Evolutionary conservation across 2,329 filamentous ascomycete species (phyloP).

Genomic region (Aspergillus felis): DNA sequence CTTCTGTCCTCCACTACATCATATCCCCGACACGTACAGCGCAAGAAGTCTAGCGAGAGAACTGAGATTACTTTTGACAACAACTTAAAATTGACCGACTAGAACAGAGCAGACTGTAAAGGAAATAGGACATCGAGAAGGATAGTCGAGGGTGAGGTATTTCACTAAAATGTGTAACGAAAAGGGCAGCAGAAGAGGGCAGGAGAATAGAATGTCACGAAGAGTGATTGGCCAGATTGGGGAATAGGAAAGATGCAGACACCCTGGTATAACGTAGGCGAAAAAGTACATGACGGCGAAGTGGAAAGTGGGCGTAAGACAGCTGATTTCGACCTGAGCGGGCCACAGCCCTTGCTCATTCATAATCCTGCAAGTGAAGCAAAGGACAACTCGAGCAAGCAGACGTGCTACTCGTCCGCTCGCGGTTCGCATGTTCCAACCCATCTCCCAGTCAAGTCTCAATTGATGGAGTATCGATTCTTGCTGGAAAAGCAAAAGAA

Average conservation of each 20-base stretch:
- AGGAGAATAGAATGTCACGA: slow-evolving; percentile 11
- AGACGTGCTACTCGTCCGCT: slow-evolving; percentile 8
- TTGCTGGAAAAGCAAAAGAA: slow-evolving; percentile 15
- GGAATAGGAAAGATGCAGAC: slow-evolving; percentile 23
- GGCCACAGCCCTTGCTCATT: slow-evolving; percentile 14
- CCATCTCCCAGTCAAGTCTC: slow-evolving; percentile 23
- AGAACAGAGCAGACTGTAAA: slow-evolving; percentile 14
- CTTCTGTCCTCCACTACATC: not conserved
- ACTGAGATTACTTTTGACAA: not conserved
- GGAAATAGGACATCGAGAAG: slow-evolving; percentile 11
- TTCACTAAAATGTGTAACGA: slow-evolving; percentile 22
- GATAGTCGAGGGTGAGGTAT: slow-evolving; percentile 20
- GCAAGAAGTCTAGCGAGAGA: not conserved
- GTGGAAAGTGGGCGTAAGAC: slow-evolving; percentile 27
- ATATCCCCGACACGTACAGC: not conserved
- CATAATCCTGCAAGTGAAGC: slow-evolving; percentile 20
- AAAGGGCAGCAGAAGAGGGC: slow-evolving; percentile 15
- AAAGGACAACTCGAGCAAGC: slow-evolving; percentile 16
- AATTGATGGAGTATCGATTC: slow-evolving; percentile 16
- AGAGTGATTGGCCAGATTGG: slow-evolving; percentile 19
- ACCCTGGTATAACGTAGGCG: slow-evolving; percentile 35
- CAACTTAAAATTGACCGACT: slow-evolving; percentile 21
- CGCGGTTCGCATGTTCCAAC: slow-evolving; percentile 18
- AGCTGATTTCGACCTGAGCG: slow-evolving; percentile 16
- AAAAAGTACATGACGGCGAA: slow-evolving; percentile 40